A percentile compares a stretch with the other conserved stretches of the same genome.
Conservation (phyloP, 2,329 filamentous ascomycete species). For the Graphilbum ipis-grandicollis region DNA sequence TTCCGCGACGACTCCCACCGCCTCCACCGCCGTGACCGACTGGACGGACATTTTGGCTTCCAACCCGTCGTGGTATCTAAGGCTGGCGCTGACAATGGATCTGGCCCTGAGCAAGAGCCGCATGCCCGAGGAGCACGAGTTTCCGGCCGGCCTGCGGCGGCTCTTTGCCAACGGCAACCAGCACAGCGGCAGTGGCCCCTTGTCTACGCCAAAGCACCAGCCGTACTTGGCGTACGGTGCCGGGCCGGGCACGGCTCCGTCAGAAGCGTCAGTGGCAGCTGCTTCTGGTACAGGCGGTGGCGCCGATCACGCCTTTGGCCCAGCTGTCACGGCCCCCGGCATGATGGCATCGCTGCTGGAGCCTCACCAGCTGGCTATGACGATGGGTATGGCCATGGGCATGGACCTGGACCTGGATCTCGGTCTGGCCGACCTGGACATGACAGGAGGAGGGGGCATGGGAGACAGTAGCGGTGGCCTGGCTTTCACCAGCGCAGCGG, state of each 20-base stretch:
- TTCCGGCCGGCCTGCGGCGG: slow-evolving; percentile 6
- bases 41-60: slow-evolving; percentile 8
- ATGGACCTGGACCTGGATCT: slow-evolving; percentile 7
- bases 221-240: too few species aligned
- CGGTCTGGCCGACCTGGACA: slow-evolving; percentile 5
- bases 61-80: slow-evolving; percentile 9
- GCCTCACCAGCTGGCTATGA: slow-evolving; percentile 18
- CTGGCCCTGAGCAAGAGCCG: slow-evolving; percentile 10
- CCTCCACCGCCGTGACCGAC: slow-evolving; percentile 2
- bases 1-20: background rate
- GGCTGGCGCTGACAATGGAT: slow-evolving; percentile 9
- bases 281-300: too few species aligned
- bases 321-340: background rate
- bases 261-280: too few species aligned
- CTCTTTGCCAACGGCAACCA: slow-evolving; percentile 5
- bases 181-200: too few species aligned
- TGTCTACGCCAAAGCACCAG: too few species aligned
- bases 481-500: too few species aligned
- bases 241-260: too few species aligned
- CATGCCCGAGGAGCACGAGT: slow-evolving; percentile 10
- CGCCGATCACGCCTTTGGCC: too few species aligned
- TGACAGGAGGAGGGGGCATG: background rate
- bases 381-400: slow-evolving; percentile 24
- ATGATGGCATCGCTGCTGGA: background rate
- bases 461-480: background rate